A percentile compares a stretch with the other conserved stretches of the same genome.
phyloP scores from a whole-genome alignment of 306 rosid genomes.

The Cicer judaicum region DNA sequence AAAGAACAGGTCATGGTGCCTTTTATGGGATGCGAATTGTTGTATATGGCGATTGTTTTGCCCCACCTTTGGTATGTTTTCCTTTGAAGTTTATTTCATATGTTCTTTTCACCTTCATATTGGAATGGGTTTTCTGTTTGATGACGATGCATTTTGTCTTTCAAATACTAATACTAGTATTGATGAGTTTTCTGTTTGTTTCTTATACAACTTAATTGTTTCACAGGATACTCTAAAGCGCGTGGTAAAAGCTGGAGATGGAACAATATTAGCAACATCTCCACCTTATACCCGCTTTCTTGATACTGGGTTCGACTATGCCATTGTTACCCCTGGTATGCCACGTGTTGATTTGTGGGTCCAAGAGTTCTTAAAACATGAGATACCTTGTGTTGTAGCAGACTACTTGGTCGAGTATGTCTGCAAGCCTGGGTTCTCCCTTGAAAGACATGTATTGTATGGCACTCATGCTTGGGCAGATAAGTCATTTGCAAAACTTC shows the following conservation, averaged over 20 bases:
- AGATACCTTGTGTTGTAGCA: constrained; percentile 83
- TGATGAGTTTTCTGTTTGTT: constrained; percentile 13
- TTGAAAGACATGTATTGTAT: constrained; percentile 73
- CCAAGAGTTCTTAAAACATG: constrained; percentile 83
- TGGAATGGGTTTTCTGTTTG: neutral
- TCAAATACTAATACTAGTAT: neutral
- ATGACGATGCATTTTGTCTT: constrained; percentile 16
- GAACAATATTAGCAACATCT: constrained; percentile 83
- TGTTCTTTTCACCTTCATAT: constrained; percentile 27
- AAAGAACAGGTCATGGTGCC: constrained; percentile 88
- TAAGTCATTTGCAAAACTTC: constrained; percentile 62
- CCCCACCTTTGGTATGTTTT: constrained; percentile 80
- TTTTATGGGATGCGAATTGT: constrained; percentile 76
- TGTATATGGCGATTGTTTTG: constrained; percentile 83
- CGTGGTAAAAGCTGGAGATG: constrained; percentile 89
- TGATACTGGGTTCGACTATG: constrained; percentile 66
- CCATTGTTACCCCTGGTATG: constrained; percentile 80
- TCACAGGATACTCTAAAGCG: constrained; percentile 93
- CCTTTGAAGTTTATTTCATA: constrained; percentile 13
- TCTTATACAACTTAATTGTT: constrained; percentile 22
- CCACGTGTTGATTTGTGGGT: constrained; percentile 85
- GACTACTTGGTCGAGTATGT: constrained; percentile 96
- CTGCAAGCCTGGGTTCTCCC: constrained; percentile 86
- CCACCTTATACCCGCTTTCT: constrained; percentile 91
- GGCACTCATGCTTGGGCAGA: constrained; percentile 79